phyloP scores from a whole-genome alignment of 1,139 yeast genomes.

The Meyerozyma smithsonii region DNA sequence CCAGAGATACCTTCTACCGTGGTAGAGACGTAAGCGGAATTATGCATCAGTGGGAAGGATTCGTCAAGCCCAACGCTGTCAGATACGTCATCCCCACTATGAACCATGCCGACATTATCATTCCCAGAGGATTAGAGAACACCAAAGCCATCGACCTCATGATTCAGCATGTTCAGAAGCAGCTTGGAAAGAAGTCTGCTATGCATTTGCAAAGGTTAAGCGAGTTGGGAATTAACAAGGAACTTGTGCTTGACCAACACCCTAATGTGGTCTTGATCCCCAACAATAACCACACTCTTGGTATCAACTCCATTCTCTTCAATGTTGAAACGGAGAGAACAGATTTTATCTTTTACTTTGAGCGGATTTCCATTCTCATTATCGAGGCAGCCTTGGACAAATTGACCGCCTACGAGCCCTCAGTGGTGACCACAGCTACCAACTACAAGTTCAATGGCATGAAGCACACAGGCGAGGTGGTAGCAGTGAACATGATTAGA shows the following conservation, averaged over 20 bases:
- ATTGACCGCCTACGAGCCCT: conserved; percentile 20
- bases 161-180: conserved; percentile 74
- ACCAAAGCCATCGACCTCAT: conserved; percentile 72
- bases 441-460: conserved; percentile 37
- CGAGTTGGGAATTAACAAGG: conserved; percentile 43
- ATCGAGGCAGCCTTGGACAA: conserved; percentile 64
- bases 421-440: conserved; percentile 40
- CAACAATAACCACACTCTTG: conserved; percentile 62
- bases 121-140: conserved; percentile 88
- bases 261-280: conserved; percentile 40
- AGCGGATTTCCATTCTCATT: conserved; percentile 68
- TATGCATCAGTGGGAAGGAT: conserved; percentile 81
- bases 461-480: conserved; percentile 40
- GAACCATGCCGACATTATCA: conserved; percentile 75
- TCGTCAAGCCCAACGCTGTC: conserved; percentile 90
- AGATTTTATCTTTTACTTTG: conserved; percentile 82
- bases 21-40: conserved; percentile 83
- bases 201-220: conserved; percentile 60
- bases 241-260: conserved; percentile 25
- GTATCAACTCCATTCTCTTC: conserved; percentile 67
- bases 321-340: conserved; percentile 53
- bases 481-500: conserved; percentile 76
- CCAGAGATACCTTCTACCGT: conserved; percentile 79
- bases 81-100: conserved; percentile 72
- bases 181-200: conserved; percentile 58